Percentiles rank a stretch among this genome's conserved stretches.
phyloP scores from a whole-genome alignment of 768 basidiomycete species.

The Xerocomus potaroensis region DNA sequence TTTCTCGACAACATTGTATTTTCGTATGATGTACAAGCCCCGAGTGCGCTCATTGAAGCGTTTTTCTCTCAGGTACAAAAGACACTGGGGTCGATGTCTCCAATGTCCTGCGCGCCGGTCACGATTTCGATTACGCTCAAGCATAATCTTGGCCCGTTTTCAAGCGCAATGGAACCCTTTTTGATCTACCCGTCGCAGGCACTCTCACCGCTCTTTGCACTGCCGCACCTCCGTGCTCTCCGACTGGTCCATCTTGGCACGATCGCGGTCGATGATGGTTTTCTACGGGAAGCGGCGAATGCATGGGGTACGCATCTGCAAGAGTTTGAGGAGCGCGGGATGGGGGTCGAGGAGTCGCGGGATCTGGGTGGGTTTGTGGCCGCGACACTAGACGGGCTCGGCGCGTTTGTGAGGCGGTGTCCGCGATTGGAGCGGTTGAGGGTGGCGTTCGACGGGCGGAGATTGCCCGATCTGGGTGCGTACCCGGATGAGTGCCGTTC shows the following conservation, averaged over 20 bases:
- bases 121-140: constrained; percentile 25
- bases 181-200: constrained; percentile 23
- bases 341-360: constrained; percentile 12
- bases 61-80: constrained; percentile 23
- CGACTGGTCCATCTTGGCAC: constrained; percentile 25
- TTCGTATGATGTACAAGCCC: constrained; percentile 27
- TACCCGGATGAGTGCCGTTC: background rate
- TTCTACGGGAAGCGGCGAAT: constrained; percentile 21
- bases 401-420: constrained; percentile 18
- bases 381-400: constrained; percentile 22
- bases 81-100: constrained; percentile 5
- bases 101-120: background rate
- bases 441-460: constrained; percentile 25
- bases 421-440: constrained; percentile 14
- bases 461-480: background rate
- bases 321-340: constrained; percentile 26
- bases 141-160: constrained; percentile 21
- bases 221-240: constrained; percentile 17
- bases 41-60: constrained; percentile 13
- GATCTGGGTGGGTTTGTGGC: constrained; percentile 7
- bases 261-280: constrained; percentile 26
- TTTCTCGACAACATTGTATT: constrained; percentile 21
- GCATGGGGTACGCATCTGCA: constrained; percentile 26
- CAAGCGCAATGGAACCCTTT: constrained; percentile 21
- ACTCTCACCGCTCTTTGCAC: constrained; percentile 22